These are phyloP conservation scores for Phytophthora pistaciae DNA, from an alignment of 352 stramenopile genomes.

Conservation along the genomic window DNA sequence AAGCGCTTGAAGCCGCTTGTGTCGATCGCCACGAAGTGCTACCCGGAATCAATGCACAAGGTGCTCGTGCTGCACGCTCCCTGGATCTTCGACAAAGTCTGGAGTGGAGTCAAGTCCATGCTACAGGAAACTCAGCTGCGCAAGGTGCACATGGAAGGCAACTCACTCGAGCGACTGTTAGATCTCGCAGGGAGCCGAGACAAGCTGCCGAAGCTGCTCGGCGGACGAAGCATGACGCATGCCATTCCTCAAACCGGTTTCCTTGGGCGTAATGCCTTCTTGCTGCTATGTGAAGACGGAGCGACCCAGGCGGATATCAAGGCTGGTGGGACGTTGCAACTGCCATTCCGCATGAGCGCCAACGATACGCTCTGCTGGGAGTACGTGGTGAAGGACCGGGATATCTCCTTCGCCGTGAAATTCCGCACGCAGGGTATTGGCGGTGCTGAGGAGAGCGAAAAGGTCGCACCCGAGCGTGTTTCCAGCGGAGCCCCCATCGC, in stretches of 20 bases:
- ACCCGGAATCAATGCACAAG: conserved; percentile 68
- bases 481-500: conserved; percentile 47
- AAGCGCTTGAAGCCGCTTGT: conserved; percentile 50
- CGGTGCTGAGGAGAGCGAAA: conserved; percentile 68
- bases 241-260: conserved; percentile 74
- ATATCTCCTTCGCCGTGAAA: conserved; percentile 79
- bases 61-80: conserved; percentile 69
- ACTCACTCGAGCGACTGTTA: conserved; percentile 56
- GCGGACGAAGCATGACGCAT: conserved; percentile 59
- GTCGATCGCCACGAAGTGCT: conserved; percentile 66
- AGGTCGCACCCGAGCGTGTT: conserved; percentile 53
- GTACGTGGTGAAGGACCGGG: conserved; percentile 67
- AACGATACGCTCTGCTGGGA: conserved; percentile 87
- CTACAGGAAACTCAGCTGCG: conserved; percentile 71
- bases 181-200: conserved; percentile 58
- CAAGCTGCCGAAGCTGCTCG: conserved; percentile 62
- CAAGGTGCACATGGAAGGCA: conserved; percentile 71
- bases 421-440: conserved; percentile 77
- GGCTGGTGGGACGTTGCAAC: conserved; percentile 60
- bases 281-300: conserved; percentile 76
- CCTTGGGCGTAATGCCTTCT: conserved; percentile 66
- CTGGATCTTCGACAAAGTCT: conserved; percentile 83
- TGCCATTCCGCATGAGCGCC: conserved; percentile 74
- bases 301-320: conserved; percentile 75
- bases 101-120: conserved; percentile 58